Evolutionary conservation across 805 yeast species (phyloP).

Genomic region (Tetrapisispora nanseiensis): DNA sequence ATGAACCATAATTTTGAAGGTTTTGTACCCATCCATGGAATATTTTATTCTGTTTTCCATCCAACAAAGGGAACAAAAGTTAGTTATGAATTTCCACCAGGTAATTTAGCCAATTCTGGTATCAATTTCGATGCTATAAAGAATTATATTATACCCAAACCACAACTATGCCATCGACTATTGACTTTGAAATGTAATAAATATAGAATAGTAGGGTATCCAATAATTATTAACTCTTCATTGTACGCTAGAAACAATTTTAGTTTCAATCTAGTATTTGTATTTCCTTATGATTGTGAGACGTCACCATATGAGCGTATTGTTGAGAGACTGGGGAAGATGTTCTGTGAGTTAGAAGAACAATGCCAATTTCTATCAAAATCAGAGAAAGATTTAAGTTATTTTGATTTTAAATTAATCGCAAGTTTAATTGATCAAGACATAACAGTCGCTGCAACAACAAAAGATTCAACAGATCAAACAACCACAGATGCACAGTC

Average conservation of each 20-base stretch:
- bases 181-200: slow-evolving; percentile 63
- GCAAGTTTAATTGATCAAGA: slow-evolving; percentile 4
- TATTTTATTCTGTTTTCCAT: slow-evolving; percentile 86
- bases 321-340: slow-evolving; percentile 70
- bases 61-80: slow-evolving; percentile 94
- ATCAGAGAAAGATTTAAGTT: slow-evolving; percentile 35
- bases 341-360: slow-evolving; percentile 86
- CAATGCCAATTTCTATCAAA: slow-evolving; percentile 69
- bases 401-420: slow-evolving; percentile 20
- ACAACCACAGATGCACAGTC: background rate
- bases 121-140: slow-evolving; percentile 75
- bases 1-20: slow-evolving; percentile 39
- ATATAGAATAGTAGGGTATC: slow-evolving; percentile 74
- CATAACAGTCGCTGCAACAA: background rate
- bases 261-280: slow-evolving; percentile 87
- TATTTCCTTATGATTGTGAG: slow-evolving; percentile 73
- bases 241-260: slow-evolving; percentile 85
- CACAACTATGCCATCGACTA: slow-evolving; percentile 75
- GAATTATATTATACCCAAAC: slow-evolving; percentile 89
- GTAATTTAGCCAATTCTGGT: slow-evolving; percentile 34
- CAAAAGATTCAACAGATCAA: background rate
- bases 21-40: slow-evolving; percentile 78
- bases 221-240: slow-evolving; percentile 67
- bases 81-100: slow-evolving; percentile 80
- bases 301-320: slow-evolving; percentile 81